phyloP scores from a whole-genome alignment of 305 asterid genomes.

The Solanum hybrid region DNA sequence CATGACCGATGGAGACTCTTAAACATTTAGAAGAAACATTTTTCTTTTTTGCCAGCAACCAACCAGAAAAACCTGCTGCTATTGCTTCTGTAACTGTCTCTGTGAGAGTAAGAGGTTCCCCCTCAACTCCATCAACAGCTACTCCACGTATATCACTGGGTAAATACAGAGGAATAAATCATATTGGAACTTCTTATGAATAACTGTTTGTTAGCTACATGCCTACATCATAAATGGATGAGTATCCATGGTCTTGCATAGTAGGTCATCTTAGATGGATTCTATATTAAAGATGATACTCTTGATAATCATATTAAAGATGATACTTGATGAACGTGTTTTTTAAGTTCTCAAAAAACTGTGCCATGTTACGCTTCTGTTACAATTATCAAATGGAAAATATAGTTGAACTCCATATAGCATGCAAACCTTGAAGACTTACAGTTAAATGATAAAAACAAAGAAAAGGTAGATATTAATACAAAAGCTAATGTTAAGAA shows the following conservation, averaged over 20 bases:
- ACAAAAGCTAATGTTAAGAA: neutral
- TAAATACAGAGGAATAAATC: neutral
- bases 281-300: neutral
- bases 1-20: conserved; percentile 89
- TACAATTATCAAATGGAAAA: neutral
- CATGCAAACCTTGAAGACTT: neutral
- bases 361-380: neutral
- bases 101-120: conserved; percentile 76
- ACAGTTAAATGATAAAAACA: neutral
- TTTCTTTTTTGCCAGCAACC: conserved; percentile 73
- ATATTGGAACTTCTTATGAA: neutral
- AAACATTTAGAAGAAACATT: conserved; percentile 40
- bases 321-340: neutral
- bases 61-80: conserved; percentile 88
- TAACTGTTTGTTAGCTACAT: neutral
- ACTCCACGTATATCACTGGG: conserved; percentile 97
- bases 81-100: conserved; percentile 93
- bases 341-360: neutral
- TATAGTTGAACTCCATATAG: neutral
- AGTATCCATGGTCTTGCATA: neutral
- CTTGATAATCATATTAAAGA: neutral
- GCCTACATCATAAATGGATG: neutral
- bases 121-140: conserved; percentile 92
- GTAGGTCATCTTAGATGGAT: neutral
- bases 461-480: neutral